These are phyloP conservation scores for Thermoascus crustaceus DNA, from an alignment of 2,329 filamentous ascomycete species.

Conservation along the genomic window DNA sequence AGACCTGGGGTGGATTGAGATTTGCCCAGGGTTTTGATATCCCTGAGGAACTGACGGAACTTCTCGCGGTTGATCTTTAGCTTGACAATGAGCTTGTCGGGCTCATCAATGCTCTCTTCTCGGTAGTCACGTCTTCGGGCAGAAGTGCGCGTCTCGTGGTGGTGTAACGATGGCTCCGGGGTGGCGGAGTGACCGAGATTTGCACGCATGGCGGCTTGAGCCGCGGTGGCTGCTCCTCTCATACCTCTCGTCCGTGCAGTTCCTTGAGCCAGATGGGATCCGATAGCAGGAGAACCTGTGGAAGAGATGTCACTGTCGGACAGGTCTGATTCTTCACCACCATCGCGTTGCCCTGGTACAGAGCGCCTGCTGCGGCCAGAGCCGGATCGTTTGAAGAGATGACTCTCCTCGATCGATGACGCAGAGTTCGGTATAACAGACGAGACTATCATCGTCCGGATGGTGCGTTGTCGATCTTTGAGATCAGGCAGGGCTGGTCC, in stretches of 20 bases:
- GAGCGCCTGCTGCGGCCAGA: conserved; percentile 53
- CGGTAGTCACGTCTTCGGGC: conserved; percentile 57
- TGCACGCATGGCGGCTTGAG: conserved; percentile 76
- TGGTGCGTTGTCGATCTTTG: conserved; percentile 87
- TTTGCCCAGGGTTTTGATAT: conserved; percentile 39
- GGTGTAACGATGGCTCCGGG: conserved; percentile 63
- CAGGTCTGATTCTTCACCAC: conserved; percentile 72
- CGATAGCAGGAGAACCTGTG: conserved; percentile 74
- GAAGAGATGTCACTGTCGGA: conserved; percentile 85
- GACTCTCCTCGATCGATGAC: conserved; percentile 69
- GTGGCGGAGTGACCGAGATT: conserved; percentile 74
- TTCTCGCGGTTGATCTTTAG: conserved; percentile 66
- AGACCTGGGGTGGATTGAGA: conserved; percentile 23
- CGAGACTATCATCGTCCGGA: conserved; percentile 85
- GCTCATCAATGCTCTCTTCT: conserved; percentile 71
- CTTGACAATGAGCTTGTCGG: conserved; percentile 62
- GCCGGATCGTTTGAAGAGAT: conserved; percentile 71
- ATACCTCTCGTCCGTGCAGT: conserved; percentile 82
- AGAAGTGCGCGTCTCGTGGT: conserved; percentile 65
- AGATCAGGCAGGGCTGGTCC: conserved; percentile 92
- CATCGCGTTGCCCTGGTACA: conserved; percentile 49
- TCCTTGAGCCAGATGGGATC: conserved; percentile 57
- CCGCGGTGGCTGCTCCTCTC: conserved; percentile 77
- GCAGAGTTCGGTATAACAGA: conserved; percentile 86
- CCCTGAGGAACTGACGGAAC: conserved; percentile 57